Percentiles rank a stretch among this genome's conserved stretches.
Evolutionary conservation across 2,329 filamentous ascomycete genomes (phyloP).

Genomic region (Aspergillus arachidicola): DNA sequence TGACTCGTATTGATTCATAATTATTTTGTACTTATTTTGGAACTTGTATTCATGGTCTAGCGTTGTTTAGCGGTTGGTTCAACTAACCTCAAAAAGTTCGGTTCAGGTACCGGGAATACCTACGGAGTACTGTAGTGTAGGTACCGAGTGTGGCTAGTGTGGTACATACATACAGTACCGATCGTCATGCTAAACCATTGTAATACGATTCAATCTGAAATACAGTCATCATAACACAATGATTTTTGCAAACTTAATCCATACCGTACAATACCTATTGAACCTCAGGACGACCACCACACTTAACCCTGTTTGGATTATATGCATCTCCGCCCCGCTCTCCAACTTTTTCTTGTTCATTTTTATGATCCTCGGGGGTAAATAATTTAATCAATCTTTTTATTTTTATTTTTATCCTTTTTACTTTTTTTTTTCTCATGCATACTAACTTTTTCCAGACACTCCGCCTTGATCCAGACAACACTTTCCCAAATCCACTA

Average conservation of each 20-base stretch:
- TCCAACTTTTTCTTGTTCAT: neutral
- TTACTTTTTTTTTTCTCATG: neutral
- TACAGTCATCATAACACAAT: neutral
- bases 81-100: neutral
- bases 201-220: neutral
- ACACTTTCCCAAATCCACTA: neutral
- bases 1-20: slow-evolving; percentile 1
- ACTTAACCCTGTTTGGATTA: neutral
- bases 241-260: neutral
- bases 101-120: neutral
- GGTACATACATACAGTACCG: neutral
- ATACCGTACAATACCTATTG: neutral
- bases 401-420: neutral
- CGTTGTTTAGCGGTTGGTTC: neutral
- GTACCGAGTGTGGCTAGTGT: neutral
- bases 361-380: neutral
- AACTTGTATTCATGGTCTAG: too few species aligned
- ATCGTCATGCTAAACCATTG: neutral
- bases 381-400: neutral
- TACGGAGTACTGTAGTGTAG: neutral
- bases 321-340: neutral
- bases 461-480: neutral
- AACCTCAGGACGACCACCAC: neutral
- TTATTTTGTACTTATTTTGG: neutral
- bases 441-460: neutral